These are phyloP conservation scores for Malassezia yamatoensis DNA, from an alignment of 1,284 basidiomycete species.

Conservation along the genomic window DNA sequence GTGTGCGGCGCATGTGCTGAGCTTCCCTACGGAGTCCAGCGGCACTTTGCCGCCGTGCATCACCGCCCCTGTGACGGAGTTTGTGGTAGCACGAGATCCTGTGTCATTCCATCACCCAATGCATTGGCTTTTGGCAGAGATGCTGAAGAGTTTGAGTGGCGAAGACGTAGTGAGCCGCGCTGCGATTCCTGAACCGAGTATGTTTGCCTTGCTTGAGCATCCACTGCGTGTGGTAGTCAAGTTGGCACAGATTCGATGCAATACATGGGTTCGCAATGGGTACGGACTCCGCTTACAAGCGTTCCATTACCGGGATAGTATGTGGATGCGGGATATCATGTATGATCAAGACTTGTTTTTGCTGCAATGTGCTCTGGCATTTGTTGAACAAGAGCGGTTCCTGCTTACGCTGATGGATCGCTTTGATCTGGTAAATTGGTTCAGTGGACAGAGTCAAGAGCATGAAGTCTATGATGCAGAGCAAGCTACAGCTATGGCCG, in stretches of 20 bases:
- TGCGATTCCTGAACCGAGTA: conserved; percentile 17
- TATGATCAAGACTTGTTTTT: conserved; percentile 94
- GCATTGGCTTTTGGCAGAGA: conserved; percentile 81
- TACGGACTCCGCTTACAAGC: conserved; percentile 88
- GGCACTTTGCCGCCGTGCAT: conserved; percentile 50
- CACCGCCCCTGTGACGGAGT: conserved; percentile 57
- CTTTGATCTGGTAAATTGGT: conserved; percentile 71
- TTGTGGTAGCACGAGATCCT: conserved; percentile 30
- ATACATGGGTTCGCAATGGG: conserved; percentile 95
- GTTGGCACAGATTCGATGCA: conserved; percentile 85
- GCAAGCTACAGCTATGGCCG: conserved; percentile 73
- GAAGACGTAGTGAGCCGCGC: background rate
- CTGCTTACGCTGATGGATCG: conserved; percentile 79
- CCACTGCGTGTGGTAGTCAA: conserved; percentile 44
- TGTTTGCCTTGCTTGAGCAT: conserved; percentile 34
- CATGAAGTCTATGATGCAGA: conserved; percentile 56
- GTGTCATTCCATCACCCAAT: conserved; percentile 84
- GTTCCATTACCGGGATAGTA: conserved; percentile 92
- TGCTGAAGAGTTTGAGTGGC: conserved; percentile 57
- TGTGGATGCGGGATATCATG: conserved; percentile 76
- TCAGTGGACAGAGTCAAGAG: conserved; percentile 52
- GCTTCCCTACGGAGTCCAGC: conserved; percentile 50
- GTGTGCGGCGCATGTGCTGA: conserved; percentile 50
- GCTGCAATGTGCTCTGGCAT: conserved; percentile 61
- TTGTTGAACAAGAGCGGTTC: conserved; percentile 68